These are phyloP conservation scores for Beauveria scarabaeidicola DNA, from an alignment of 2,329 filamentous ascomycete species.

Conservation along the genomic window DNA sequence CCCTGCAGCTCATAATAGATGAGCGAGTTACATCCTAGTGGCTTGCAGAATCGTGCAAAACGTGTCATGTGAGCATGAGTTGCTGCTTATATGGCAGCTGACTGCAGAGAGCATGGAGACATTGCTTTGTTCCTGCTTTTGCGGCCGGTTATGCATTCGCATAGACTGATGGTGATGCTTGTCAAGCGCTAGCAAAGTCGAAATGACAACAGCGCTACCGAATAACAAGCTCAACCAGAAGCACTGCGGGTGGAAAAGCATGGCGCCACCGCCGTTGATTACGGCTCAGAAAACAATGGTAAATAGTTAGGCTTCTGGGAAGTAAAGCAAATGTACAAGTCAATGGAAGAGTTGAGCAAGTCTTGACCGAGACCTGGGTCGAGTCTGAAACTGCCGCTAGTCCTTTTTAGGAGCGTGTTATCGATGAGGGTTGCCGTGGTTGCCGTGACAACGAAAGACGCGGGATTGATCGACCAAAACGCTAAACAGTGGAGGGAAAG, in stretches of 20 bases:
- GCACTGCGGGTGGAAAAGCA: too few species aligned
- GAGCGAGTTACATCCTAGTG: too few species aligned
- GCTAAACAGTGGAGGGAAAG: conserved; percentile 1
- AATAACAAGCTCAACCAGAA: too few species aligned
- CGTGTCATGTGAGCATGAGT: background rate
- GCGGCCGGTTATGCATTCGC: too few species aligned
- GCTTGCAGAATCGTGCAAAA: background rate
- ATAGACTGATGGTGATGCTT: background rate
- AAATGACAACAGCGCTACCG: too few species aligned
- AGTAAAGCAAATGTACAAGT: too few species aligned
- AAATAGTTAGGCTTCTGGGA: too few species aligned
- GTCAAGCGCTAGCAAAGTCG: too few species aligned
- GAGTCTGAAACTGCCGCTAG: conserved; percentile 12
- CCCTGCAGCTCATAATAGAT: too few species aligned
- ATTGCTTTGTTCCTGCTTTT: background rate
- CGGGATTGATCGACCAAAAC: conserved; percentile 4
- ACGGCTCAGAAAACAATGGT: too few species aligned
- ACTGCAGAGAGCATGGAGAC: background rate
- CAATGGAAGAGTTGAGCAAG: too few species aligned
- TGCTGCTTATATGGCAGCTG: background rate
- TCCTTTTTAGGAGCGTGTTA: background rate
- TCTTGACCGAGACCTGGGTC: background rate
- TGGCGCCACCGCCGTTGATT: too few species aligned
- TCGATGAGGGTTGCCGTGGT: background rate
- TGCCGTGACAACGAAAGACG: conserved; percentile 7